Evolutionary conservation across 2,329 filamentous ascomycete genomes (phyloP), one percentile per base, ranked within the genome.

Genomic region (Salinomyces thailandicus): DNA sequence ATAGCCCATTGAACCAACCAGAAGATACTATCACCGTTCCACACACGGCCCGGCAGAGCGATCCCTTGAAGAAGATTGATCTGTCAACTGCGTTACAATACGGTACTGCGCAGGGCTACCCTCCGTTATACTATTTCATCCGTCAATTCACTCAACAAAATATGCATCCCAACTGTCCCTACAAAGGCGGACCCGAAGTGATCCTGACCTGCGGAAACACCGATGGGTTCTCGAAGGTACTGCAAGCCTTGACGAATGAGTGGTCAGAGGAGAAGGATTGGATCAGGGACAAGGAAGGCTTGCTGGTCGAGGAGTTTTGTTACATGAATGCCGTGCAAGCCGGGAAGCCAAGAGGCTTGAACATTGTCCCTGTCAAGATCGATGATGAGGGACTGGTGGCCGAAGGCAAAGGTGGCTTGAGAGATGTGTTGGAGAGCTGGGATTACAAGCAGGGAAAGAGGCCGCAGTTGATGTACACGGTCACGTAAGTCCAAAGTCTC

Each of bases 381-480:
- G 87, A 95, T 53, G 69, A 72, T 4, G 73, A 83, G 48, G 87
- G 87, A 15, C 91, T 95, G 81, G 47, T 73, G n/a, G 75, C 77
- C 0, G 64, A 71, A 15, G 86, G 86, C 0, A 69, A 74, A 5
- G 83, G 83, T 18, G 81, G 85, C 2, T 62, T 95, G 43, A 69
- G 77, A 41, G 81, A 93, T 49, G 76, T 94, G 1, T 65, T 95
- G 18, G 73, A 77, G 36, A 85, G 82, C 49, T 95, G 87, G 87
- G 82, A 95, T 57, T 67, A 68, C 31, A 67, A 67, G 27, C 78
- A 71, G 50, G 87, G 87, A 1, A 79, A 75, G 53, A 71, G 81
- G 39, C 87, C 87, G 27, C 82, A 89, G 58, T 57, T 95, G 46
- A 71, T 95, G 67, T 95, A 95, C 58, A 93, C 85, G 2, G 82